Percentiles rank a stretch among this genome's conserved stretches.
phyloP scores from a whole-genome alignment of 2,329 filamentous ascomycete genomes.

The Trichoderma asperellum region DNA sequence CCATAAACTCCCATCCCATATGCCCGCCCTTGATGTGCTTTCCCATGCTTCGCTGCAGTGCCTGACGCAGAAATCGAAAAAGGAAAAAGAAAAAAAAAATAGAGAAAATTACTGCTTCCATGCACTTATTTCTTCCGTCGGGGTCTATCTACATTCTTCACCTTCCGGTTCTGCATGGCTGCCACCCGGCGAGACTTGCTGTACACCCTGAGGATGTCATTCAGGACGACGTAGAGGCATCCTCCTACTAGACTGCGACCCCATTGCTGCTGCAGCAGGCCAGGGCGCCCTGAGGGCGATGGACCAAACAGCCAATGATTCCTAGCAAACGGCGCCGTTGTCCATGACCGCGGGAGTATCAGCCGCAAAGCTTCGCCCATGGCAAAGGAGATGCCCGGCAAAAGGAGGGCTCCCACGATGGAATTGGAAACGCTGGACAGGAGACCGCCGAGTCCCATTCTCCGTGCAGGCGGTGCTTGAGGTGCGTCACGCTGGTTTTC shows the following conservation, averaged over 20 bases:
- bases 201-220: slow-evolving; percentile 66
- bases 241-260: slow-evolving; percentile 87
- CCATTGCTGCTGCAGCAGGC: slow-evolving; percentile 82
- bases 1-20: slow-evolving; percentile 25
- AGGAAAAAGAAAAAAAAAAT: neutral
- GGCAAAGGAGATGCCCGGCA: slow-evolving; percentile 78
- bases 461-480: slow-evolving; percentile 42
- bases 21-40: slow-evolving; percentile 2
- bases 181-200: slow-evolving; percentile 65
- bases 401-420: slow-evolving; percentile 65
- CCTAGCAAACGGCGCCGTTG: slow-evolving; percentile 46
- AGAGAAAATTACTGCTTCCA: neutral
- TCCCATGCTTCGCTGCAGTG: slow-evolving; percentile 19
- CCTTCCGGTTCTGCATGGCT: slow-evolving; percentile 57
- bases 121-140: slow-evolving; percentile 32
- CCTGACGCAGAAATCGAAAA: slow-evolving; percentile 13
- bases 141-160: slow-evolving; percentile 55
- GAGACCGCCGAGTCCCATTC: slow-evolving; percentile 43
- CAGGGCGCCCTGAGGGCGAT: slow-evolving; percentile 50
- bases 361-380: slow-evolving; percentile 76
- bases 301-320: slow-evolving; percentile 34
- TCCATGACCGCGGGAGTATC: slow-evolving; percentile 70
- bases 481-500: slow-evolving; percentile 41
- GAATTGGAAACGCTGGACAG: slow-evolving; percentile 53
- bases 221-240: slow-evolving; percentile 83